phyloP scores from a whole-genome alignment of 1,284 basidiomycete genomes.

The Phlebopus sp. region DNA sequence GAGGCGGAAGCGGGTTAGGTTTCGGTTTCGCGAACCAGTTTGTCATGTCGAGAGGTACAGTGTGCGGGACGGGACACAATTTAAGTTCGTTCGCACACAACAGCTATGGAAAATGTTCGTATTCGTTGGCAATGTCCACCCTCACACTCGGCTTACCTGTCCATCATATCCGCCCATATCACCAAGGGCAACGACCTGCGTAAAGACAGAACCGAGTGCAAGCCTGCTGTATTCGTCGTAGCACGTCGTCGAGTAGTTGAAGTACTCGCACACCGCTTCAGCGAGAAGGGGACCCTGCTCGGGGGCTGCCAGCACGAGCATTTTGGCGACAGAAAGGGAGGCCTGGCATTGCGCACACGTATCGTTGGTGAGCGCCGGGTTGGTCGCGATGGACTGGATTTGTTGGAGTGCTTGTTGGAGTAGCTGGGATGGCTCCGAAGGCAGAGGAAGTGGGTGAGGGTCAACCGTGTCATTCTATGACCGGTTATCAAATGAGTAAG shows the following conservation, averaged over 20 bases:
- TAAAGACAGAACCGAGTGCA: constrained; percentile 54
- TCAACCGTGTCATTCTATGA: constrained; percentile 53
- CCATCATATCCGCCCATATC: constrained; percentile 67
- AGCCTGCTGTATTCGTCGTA: constrained; percentile 43
- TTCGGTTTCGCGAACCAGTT: constrained; percentile 64
- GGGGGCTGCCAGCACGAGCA: constrained; percentile 60
- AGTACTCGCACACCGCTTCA: constrained; percentile 57
- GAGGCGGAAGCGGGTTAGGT: constrained; percentile 56
- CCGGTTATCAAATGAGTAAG: not conserved
- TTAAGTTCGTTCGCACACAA: constrained; percentile 49
- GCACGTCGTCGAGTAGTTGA: constrained; percentile 52
- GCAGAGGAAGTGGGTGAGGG: constrained; percentile 60
- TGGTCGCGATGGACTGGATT: constrained; percentile 48
- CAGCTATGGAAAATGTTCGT: constrained; percentile 30
- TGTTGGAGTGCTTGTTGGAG: constrained; percentile 50
- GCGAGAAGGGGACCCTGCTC: constrained; percentile 57
- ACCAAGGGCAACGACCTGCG: constrained; percentile 63
- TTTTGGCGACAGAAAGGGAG: constrained; percentile 58
- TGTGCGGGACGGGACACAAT: constrained; percentile 49
- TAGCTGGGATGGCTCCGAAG: constrained; percentile 43
- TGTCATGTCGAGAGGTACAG: constrained; percentile 49
- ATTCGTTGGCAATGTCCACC: not conserved
- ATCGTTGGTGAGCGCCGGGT: constrained; percentile 44
- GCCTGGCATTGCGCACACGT: constrained; percentile 64
- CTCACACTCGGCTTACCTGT: constrained; percentile 40